Evolutionary conservation across 495 filamentous ascomycete species (phyloP).

Genomic region (Evansstolkia leycettana): DNA sequence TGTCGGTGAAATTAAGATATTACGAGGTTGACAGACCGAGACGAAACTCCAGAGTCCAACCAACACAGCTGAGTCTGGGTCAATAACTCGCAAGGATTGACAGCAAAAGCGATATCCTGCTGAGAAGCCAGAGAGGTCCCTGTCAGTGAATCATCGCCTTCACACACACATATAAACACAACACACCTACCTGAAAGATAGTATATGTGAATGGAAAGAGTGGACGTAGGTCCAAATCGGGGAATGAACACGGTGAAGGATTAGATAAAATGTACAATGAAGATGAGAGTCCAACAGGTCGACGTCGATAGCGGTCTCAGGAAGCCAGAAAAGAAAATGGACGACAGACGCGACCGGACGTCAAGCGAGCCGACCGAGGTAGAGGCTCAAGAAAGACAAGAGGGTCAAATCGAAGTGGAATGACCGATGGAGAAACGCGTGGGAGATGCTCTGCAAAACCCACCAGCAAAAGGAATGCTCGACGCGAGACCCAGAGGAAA

Average conservation of each 20-base stretch:
- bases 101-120: no score
- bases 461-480: constrained; percentile 14
- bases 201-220: no score
- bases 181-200: no score
- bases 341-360: constrained; percentile 14
- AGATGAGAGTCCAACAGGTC: neutral
- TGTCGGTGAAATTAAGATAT: constrained; percentile 26
- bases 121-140: neutral
- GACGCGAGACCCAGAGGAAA: constrained; percentile 14
- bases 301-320: no score
- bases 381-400: neutral
- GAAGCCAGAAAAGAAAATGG: constrained; percentile 1
- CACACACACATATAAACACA: neutral
- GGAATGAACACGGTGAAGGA: no score
- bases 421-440: constrained; percentile 9
- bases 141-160: constrained; percentile 4
- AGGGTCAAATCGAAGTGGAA: neutral
- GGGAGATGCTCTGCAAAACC: constrained; percentile 37
- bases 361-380: constrained; percentile 2
- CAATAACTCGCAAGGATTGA: constrained; percentile 2
- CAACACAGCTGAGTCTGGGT: constrained; percentile 6
- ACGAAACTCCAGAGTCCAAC: constrained; percentile 6
- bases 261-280: neutral
- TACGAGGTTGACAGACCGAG: constrained; percentile 16
- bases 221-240: no score